Conservation (phyloP, 2,329 filamentous ascomycete genomes). For the Penicillium sclerotigenum region DNA sequence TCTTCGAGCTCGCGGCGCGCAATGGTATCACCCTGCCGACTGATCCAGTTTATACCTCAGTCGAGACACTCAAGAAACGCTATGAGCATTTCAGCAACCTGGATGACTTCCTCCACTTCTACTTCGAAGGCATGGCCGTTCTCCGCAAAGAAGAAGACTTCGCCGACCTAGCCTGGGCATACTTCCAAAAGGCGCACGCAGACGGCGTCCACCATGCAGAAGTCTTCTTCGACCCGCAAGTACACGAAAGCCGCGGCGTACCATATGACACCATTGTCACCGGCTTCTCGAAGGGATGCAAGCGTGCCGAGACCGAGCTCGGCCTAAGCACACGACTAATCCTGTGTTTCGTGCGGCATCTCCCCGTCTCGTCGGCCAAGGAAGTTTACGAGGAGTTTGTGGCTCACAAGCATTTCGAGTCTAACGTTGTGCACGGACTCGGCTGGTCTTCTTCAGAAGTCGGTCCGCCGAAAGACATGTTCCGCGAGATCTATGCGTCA, state of each 20-base stretch:
- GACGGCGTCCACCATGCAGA: conserved; percentile 71
- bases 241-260: conserved; percentile 64
- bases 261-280: conserved; percentile 60
- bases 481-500: conserved; percentile 59
- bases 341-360: conserved; percentile 69
- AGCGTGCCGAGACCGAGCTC: conserved; percentile 60
- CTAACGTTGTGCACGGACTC: conserved; percentile 59
- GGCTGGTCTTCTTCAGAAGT: conserved; percentile 65
- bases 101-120: conserved; percentile 75
- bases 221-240: conserved; percentile 79
- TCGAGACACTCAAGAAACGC: conserved; percentile 57
- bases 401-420: conserved; percentile 38
- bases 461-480: conserved; percentile 56
- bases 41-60: conserved; percentile 62
- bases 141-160: conserved; percentile 66
- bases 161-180: conserved; percentile 67
- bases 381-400: conserved; percentile 42
- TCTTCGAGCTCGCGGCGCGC: conserved; percentile 65
- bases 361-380: conserved; percentile 59
- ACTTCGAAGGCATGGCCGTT: conserved; percentile 72
- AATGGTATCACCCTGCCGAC: conserved; percentile 64
- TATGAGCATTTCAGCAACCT: conserved; percentile 68
- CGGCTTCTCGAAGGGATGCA: conserved; percentile 61
- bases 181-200: conserved; percentile 62
- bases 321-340: conserved; percentile 65